Percentiles rank a stretch among this genome's conserved stretches.
phyloP scores from a whole-genome alignment of 2,329 filamentous ascomycete species.

The Hypoxylon sp. region DNA sequence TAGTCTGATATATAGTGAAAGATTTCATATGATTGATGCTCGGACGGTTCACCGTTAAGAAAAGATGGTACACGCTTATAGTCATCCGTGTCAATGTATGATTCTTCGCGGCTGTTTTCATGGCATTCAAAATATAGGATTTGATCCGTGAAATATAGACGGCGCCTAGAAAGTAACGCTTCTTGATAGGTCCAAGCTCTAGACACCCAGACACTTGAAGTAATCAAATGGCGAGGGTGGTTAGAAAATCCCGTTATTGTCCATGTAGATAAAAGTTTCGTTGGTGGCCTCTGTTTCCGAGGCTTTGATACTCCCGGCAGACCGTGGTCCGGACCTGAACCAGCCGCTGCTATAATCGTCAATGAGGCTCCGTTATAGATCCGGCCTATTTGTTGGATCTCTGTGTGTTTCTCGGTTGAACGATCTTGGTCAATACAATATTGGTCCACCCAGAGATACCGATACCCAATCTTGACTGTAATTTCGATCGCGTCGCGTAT shows the following conservation, averaged over 20 bases:
- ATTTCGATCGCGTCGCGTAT: not conserved
- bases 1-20: not conserved
- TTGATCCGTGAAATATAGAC: conserved; percentile 13
- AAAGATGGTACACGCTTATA: not conserved
- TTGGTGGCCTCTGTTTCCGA: not conserved
- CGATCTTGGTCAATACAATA: conserved; percentile 19
- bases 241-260: not conserved
- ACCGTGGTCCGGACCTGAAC: conserved; percentile 4
- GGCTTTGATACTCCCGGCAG: conserved; percentile 11
- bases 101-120: not conserved
- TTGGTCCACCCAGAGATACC: conserved; percentile 27
- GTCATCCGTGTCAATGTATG: not conserved
- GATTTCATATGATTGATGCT: not conserved
- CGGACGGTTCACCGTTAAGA: not conserved
- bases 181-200: conserved; percentile 31
- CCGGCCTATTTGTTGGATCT: conserved; percentile 15
- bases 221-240: not conserved
- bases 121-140: conserved; percentile 20
- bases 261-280: not conserved
- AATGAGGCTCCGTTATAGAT: conserved; percentile 12
- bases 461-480: not conserved
- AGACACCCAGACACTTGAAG: conserved; percentile 5
- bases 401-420: not conserved
- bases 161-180: conserved; percentile 1
- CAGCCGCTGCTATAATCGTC: conserved; percentile 20